Percentiles rank a stretch among this genome's conserved stretches.
phyloP scores from a whole-genome alignment of 2,329 filamentous ascomycete species.

The Fusarium sp. region DNA sequence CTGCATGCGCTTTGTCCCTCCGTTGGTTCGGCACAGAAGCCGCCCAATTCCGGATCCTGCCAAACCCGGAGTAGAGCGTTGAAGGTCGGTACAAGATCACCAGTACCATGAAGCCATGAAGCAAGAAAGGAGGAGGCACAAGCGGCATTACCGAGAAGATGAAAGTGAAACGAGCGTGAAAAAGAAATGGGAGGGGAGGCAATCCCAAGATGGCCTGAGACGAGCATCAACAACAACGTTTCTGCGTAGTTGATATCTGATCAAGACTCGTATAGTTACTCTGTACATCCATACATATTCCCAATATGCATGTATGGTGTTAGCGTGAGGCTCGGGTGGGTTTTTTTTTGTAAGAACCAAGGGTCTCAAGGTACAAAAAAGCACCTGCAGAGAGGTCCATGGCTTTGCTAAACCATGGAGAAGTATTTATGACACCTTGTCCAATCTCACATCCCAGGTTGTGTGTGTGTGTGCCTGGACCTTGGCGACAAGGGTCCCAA shows the following conservation, averaged over 20 bases:
- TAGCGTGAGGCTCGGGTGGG: constrained; percentile 17
- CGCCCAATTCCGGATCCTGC: constrained; percentile 25
- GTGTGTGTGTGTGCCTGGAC: constrained; percentile 32
- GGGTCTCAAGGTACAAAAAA: constrained; percentile 4
- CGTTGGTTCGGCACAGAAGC: constrained; percentile 18
- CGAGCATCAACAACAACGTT: neutral
- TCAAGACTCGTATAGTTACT: constrained; percentile 6
- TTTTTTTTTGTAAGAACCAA: constrained; percentile 5
- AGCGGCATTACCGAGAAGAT: constrained; percentile 18
- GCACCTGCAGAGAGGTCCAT: neutral
- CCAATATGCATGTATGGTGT: constrained; percentile 5
- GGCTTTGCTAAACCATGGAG: neutral
- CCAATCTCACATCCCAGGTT: constrained; percentile 4
- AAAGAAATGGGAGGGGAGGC: neutral
- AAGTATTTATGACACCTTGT: constrained; percentile 12
- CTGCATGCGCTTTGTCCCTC: constrained; percentile 38
- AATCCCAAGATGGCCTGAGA: neutral
- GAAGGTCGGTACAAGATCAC: constrained; percentile 20
- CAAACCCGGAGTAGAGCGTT: constrained; percentile 7
- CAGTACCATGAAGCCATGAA: constrained; percentile 15
- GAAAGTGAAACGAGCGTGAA: constrained; percentile 7
- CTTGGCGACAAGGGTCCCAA: constrained; percentile 30
- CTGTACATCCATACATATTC: constrained; percentile 13
- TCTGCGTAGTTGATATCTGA: constrained; percentile 9
- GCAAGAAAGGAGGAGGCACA: constrained; percentile 9